A percentile compares a stretch with the other conserved stretches of the same genome.
Conservation (phyloP, 139 green algal genomes). For the Coccomyxa sp. region DNA sequence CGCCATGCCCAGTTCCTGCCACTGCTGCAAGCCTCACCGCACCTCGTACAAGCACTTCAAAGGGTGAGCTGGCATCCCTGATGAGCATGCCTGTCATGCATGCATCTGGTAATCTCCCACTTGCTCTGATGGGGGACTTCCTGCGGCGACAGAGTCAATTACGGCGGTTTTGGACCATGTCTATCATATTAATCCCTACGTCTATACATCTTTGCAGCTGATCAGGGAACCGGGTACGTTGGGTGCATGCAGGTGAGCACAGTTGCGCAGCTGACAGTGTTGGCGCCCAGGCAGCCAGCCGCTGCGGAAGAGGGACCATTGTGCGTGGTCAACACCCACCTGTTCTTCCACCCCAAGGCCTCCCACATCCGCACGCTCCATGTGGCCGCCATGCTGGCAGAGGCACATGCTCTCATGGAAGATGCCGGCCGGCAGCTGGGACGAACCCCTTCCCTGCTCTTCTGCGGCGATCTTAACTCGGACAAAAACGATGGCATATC, state of each 20-base stretch:
- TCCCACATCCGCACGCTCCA: slow-evolving; percentile 87
- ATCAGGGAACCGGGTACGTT: background rate
- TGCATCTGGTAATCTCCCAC: no score
- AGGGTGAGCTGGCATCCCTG: slow-evolving; percentile 2
- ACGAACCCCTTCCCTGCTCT: slow-evolving; percentile 48
- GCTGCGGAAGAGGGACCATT: slow-evolving; percentile 18
- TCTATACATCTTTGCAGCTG: background rate
- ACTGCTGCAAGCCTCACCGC: slow-evolving; percentile 57
- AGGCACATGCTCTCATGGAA: slow-evolving; percentile 31
- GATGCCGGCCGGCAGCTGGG: slow-evolving; percentile 3
- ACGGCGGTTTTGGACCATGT: background rate
- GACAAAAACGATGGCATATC: slow-evolving; percentile 84
- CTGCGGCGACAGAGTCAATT: background rate
- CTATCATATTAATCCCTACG: background rate
- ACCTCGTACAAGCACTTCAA: slow-evolving; percentile 63
- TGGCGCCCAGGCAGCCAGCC: slow-evolving; percentile 23
- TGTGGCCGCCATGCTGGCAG: slow-evolving; percentile 62
- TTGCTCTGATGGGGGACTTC: background rate
- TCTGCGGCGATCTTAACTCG: slow-evolving; percentile 85
- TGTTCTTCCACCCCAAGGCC: slow-evolving; percentile 89
- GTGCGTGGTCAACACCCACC: slow-evolving; percentile 82
- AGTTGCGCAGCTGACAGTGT: slow-evolving; percentile 67
- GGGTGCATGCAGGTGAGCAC: slow-evolving; percentile 52
- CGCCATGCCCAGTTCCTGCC: slow-evolving; percentile 47
- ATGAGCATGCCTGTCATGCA: background rate